A percentile compares a stretch with the other conserved stretches of the same genome.
phyloP scores from a whole-genome alignment of 1,284 basidiomycete species.

The Tilletiaria anomala region DNA sequence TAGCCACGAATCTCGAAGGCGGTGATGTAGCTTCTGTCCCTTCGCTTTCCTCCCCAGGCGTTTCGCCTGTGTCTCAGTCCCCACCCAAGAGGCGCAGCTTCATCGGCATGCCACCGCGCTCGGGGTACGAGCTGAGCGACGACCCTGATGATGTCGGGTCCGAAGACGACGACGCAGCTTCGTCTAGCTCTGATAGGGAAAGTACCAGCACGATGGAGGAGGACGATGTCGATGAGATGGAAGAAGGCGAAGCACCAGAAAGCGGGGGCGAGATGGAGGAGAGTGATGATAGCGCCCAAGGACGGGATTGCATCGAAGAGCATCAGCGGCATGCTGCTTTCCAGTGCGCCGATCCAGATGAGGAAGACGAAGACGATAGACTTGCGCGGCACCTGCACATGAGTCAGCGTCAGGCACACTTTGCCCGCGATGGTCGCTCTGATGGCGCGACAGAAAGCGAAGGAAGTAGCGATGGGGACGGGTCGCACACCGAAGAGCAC shows the following conservation, averaged over 20 bases:
- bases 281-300: no score
- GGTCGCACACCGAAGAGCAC: no score
- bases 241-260: constrained; percentile 12
- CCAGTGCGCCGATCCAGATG: not conserved
- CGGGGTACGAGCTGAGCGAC: constrained; percentile 37
- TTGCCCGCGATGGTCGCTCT: no score
- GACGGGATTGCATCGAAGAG: constrained; percentile 1
- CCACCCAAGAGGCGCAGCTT: constrained; percentile 37
- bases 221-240: constrained; percentile 13
- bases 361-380: constrained; percentile 18
- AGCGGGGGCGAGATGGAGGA: no score
- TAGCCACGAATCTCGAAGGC: no score
- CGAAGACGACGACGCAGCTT: constrained; percentile 18
- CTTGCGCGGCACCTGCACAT: no score
- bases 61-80: constrained; percentile 21
- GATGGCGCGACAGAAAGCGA: no score
- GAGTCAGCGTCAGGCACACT: no score
- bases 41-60: no score
- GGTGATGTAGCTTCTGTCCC: no score
- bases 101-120: constrained; percentile 37
- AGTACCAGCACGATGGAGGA: constrained; percentile 19
- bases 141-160: constrained; percentile 38
- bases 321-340: not conserved
- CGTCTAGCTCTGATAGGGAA: constrained; percentile 14
- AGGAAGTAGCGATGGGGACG: not conserved